phyloP scores from a whole-genome alignment of 2,329 filamentous ascomycete genomes.

The Eutypella sp. region DNA sequence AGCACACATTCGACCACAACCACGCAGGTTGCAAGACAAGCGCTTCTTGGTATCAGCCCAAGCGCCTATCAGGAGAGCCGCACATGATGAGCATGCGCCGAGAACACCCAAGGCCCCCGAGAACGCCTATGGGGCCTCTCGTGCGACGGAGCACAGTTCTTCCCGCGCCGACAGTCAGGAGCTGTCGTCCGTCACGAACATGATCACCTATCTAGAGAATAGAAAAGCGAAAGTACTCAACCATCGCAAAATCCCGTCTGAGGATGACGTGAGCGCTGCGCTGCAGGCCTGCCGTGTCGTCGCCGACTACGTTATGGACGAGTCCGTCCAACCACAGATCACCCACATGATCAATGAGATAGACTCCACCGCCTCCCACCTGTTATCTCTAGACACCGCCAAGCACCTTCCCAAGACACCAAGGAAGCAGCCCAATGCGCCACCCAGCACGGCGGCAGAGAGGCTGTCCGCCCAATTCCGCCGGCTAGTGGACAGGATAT shows the following conservation, averaged over 20 bases:
- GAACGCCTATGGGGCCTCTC: constrained; percentile 1
- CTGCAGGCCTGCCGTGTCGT: constrained; percentile 23
- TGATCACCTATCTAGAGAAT: constrained; percentile 22
- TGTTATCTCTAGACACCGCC: constrained; percentile 29
- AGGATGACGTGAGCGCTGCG: constrained; percentile 22
- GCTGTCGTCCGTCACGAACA: constrained; percentile 20
- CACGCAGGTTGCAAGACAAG: constrained; percentile 1
- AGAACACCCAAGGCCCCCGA: constrained; percentile 1
- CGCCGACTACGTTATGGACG: constrained; percentile 25
- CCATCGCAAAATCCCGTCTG: constrained; percentile 19
- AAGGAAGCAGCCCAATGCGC: constrained; percentile 6
- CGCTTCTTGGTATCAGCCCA: neutral
- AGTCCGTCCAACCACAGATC: constrained; percentile 24
- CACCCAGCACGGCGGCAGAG: constrained; percentile 7
- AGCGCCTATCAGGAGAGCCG: neutral
- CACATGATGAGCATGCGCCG: neutral
- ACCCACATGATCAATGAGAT: constrained; percentile 27
- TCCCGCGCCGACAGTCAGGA: constrained; percentile 10
- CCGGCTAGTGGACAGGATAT: constrained; percentile 47
- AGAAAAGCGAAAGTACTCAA: constrained; percentile 18
- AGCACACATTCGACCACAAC: constrained; percentile 10
- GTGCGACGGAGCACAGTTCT: constrained; percentile 1
- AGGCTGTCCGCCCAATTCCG: constrained; percentile 27
- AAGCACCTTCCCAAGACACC: neutral
- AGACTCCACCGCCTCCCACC: constrained; percentile 30